Evolutionary conservation across 345 rosid species (phyloP).

Genomic region (Eucalyptus cloeziana): DNA sequence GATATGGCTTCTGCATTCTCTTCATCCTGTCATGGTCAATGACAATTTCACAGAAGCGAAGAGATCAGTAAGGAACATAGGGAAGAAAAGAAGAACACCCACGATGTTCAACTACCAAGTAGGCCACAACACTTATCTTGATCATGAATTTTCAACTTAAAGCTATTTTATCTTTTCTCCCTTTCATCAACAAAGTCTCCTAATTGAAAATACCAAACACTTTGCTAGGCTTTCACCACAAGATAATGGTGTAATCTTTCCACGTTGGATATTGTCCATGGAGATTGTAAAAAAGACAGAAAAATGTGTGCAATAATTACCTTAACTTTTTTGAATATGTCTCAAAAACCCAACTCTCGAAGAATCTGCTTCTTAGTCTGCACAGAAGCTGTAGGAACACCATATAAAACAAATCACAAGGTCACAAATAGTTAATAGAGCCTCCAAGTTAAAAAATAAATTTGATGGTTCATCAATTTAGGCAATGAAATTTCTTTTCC

Average conservation of each 20-base stretch:
- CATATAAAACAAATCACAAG: background rate
- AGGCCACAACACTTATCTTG: background rate
- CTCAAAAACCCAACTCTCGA: slow-evolving; percentile 85
- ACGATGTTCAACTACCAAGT: background rate
- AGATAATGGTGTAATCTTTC: background rate
- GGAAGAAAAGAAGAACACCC: background rate
- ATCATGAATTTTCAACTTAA: background rate
- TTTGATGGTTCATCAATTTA: background rate
- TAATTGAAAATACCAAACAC: background rate
- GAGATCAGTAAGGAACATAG: background rate
- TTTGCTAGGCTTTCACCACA: background rate
- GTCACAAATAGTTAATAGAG: background rate
- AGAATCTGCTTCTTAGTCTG: slow-evolving; percentile 72
- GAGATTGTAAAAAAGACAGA: background rate
- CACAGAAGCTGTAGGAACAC: slow-evolving; percentile 56
- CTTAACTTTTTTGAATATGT: slow-evolving; percentile 93
- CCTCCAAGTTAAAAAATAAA: background rate
- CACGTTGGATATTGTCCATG: background rate
- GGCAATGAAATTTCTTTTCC: background rate
- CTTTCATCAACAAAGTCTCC: background rate
- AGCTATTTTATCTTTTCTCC: background rate
- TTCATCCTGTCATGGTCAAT: slow-evolving; percentile 45
- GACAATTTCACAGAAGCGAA: background rate
- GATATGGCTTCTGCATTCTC: slow-evolving; percentile 98
- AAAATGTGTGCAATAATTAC: slow-evolving; percentile 4